These are phyloP conservation scores for Microsporum canis DNA, from an alignment of 2,329 filamentous ascomycete species.

Conservation along the genomic window DNA sequence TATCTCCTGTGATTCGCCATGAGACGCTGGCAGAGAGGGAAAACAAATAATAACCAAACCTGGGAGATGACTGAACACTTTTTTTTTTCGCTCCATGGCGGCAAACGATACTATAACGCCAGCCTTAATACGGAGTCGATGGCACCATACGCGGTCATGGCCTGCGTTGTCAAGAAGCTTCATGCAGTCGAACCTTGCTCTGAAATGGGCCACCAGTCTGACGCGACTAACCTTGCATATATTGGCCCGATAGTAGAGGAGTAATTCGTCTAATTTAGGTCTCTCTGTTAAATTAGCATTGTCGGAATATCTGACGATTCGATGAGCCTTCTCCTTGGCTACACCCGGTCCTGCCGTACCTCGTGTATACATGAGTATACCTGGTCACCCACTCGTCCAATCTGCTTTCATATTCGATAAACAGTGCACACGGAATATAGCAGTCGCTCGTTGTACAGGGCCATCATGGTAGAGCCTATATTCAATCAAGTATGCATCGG, in stretches of 20 bases:
- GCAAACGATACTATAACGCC: neutral
- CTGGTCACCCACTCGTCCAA: neutral
- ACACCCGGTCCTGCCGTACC: neutral
- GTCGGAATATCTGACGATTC: neutral
- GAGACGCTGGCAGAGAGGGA: neutral
- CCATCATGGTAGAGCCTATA: neutral
- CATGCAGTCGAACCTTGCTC: neutral
- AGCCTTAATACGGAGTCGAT: neutral
- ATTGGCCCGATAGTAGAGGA: neutral
- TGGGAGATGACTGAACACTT: neutral
- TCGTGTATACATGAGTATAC: neutral
- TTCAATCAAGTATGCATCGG: neutral
- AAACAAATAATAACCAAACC: neutral
- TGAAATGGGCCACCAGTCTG: neutral
- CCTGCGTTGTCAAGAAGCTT: neutral
- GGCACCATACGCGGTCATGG: neutral
- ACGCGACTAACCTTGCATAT: neutral
- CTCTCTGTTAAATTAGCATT: neutral
- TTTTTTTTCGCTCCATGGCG: neutral
- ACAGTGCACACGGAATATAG: neutral
- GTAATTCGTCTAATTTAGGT: neutral
- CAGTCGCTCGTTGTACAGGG: neutral
- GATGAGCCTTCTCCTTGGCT: neutral
- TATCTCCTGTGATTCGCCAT: neutral
- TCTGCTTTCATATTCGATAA: neutral